These are phyloP conservation scores for Plasmopara viticola DNA, from an alignment of 352 stramenopile genomes.

Conservation along the genomic window DNA sequence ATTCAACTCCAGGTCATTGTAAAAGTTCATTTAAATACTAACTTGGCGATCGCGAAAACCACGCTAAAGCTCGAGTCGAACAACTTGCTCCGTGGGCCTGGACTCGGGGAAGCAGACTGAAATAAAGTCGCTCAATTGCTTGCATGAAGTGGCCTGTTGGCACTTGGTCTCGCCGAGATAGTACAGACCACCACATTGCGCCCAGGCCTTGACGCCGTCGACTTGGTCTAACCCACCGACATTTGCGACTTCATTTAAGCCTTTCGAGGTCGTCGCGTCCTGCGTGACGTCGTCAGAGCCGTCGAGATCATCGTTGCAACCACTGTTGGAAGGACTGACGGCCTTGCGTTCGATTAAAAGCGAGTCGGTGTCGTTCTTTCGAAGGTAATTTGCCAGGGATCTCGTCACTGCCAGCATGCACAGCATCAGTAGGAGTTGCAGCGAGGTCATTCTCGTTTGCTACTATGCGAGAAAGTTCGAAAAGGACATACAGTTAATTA, in stretches of 20 bases:
- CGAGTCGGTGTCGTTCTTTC: background rate
- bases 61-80: constrained; percentile 15
- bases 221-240: constrained; percentile 1
- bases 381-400: constrained; percentile 9
- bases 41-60: constrained; percentile 2
- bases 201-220: constrained; percentile 18
- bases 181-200: constrained; percentile 25
- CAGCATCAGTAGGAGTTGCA: constrained; percentile 10
- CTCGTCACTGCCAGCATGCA: constrained; percentile 4
- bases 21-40: constrained; percentile 18
- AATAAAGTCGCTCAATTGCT: constrained; percentile 25
- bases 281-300: constrained; percentile 8
- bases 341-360: constrained; percentile 2
- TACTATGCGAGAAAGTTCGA: too few relatives aligned
- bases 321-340: constrained; percentile 1
- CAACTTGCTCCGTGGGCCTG: constrained; percentile 20
- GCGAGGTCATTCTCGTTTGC: constrained; percentile 4
- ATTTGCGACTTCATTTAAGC: constrained; percentile 6
- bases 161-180: constrained; percentile 25
- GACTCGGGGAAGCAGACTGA: constrained; percentile 29
- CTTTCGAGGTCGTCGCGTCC: constrained; percentile 8
- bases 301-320: background rate
- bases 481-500: too few relatives aligned
- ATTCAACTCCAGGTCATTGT: constrained; percentile 21
- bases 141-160: constrained; percentile 22